Base-by-base conservation (phyloP, 306 rosid genomes). In the Corylus heterophylla region DNA sequence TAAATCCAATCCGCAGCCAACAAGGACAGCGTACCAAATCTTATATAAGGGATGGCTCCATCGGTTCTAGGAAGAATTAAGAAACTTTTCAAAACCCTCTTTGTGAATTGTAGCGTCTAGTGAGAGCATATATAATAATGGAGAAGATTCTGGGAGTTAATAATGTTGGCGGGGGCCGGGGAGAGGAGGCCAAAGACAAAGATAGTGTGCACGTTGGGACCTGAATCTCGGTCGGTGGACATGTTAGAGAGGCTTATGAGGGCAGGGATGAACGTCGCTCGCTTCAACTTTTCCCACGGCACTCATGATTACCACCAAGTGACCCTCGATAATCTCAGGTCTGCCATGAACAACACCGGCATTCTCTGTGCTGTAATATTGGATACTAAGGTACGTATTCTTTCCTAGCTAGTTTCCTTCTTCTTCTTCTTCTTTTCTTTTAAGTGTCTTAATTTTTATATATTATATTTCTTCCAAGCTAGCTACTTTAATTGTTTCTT, bases 201-300 rank as follows among this genome's bases (percentile, higher is more conserved):
- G 66, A 79, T 79, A 20, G 77, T 79, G 39, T 79, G 77, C 77
- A 79, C 82, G 7, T 22, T 79, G 63, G 82, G 82, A 71, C 82
- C 77, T 2, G 25, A 22, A 22, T 71, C 68, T n/a, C 47, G 77
- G 47, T 71, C 82, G 0, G 73, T 79, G 45, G 54, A 72, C 18
- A 71, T 71, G 73, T 9, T 79, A 42, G 82, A 72, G 72, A 79
- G 29, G 64, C 82, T 79, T 71, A 52, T 79, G 39, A 71, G 35
- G 51, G 82, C 73, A 3, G 82, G 82, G 12, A 79, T 79, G 82
- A 71, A 72, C 64, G 87, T 86, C 27, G 87, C 87, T 51, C 85
- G 87, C 71, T 86, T 86, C 81, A 85, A 83, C 73, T 86, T 86
- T 68, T 86, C 87, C 12, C 85, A 79, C 11, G 84, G 81, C 12